A percentile compares a stretch with the other conserved stretches of the same genome.
Conservation (phyloP, 2,329 filamentous ascomycete species). For the Teratosphaeria destructans region DNA sequence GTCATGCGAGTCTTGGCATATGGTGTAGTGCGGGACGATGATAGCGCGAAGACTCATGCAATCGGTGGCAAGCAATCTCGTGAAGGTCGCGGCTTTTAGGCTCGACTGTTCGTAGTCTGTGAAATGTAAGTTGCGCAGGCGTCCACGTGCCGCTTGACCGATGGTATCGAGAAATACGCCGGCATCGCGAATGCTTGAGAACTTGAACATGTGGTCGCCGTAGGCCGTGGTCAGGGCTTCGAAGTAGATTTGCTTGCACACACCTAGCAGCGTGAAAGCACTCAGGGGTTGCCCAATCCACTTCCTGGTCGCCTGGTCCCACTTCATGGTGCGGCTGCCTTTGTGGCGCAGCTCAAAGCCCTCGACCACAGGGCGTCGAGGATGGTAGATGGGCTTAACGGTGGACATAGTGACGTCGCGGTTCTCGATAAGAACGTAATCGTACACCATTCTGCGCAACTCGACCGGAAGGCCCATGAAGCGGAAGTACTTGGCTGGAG, state of each 20-base stretch:
- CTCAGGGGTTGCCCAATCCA: neutral
- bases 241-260: neutral
- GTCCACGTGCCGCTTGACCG: neutral
- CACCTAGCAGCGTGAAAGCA: neutral
- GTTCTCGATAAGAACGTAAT: neutral
- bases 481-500: neutral
- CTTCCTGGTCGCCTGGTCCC: neutral
- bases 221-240: neutral
- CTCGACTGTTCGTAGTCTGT: neutral
- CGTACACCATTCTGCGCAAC: neutral
- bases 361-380: neutral
- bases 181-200: neutral
- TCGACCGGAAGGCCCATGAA: neutral
- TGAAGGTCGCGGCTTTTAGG: neutral
- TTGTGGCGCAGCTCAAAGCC: neutral
- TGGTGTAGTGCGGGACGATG: neutral
- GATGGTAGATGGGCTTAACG: neutral
- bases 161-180: neutral
- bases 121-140: neutral
- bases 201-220: neutral
- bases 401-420: neutral
- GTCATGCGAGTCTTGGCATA: neutral
- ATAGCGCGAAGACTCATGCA: neutral
- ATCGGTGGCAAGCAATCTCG: neutral
- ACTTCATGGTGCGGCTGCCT: neutral